These are phyloP conservation scores for Termitomyces sp. DNA, from an alignment of 768 basidiomycete genomes.

Conservation along the genomic window DNA sequence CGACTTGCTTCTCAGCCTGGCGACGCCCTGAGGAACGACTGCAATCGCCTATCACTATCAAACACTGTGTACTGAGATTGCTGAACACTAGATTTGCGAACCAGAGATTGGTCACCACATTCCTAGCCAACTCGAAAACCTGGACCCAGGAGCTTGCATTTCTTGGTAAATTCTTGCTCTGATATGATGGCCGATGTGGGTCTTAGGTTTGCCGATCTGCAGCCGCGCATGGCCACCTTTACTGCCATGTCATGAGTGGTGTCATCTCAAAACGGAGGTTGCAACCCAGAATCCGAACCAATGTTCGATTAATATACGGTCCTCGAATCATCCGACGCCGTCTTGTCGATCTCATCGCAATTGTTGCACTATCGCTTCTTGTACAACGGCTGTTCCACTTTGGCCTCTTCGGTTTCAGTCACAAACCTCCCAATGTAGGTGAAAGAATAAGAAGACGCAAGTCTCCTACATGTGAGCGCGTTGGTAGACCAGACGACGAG, in stretches of 20 bases:
- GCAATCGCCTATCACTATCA: no score
- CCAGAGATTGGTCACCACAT: background rate
- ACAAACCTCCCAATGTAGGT: no score
- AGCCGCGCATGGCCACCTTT: background rate
- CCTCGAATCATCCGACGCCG: background rate
- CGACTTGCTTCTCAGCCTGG: no score
- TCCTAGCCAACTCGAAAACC: background rate
- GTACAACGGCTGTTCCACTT: background rate
- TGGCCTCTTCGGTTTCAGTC: background rate
- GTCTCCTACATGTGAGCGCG: background rate
- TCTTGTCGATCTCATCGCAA: background rate
- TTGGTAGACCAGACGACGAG: slow-evolving; percentile 8
- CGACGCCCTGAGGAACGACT: no score
- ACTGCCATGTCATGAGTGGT: background rate
- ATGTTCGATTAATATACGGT: background rate
- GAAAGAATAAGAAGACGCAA: background rate
- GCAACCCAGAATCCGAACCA: background rate
- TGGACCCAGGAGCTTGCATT: background rate
- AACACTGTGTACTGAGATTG: no score
- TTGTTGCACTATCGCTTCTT: background rate
- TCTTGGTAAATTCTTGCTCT: background rate
- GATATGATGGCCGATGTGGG: background rate
- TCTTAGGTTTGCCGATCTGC: background rate
- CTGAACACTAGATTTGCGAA: no score
- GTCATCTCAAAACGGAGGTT: background rate